Evolutionary conservation across 148 eudicot genomes (phyloP).

Genomic region (Euryodendron excelsum): DNA sequence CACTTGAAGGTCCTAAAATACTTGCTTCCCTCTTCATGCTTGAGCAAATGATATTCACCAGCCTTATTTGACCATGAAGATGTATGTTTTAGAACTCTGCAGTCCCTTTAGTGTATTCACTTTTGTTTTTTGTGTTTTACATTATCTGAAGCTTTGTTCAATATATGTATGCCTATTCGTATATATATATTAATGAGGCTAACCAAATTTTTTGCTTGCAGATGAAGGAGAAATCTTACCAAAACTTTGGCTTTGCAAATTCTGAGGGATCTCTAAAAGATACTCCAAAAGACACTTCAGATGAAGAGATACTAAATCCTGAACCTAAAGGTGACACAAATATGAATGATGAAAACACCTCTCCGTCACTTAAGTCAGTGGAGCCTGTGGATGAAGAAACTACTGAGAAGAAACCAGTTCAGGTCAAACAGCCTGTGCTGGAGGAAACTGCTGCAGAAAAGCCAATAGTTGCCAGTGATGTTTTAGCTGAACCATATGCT

Average conservation of each 20-base stretch:
- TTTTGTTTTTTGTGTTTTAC: not conserved
- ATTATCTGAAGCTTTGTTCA: not conserved
- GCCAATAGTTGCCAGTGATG: slow-evolving; percentile 30
- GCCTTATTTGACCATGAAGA: not conserved
- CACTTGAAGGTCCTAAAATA: too few species aligned
- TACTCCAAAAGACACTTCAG: slow-evolving; percentile 25
- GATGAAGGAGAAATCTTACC: slow-evolving; percentile 64
- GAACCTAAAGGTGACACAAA: slow-evolving; percentile 34
- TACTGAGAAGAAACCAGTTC: slow-evolving; percentile 33
- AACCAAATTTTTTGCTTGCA: slow-evolving; percentile 23
- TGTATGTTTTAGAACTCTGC: not conserved
- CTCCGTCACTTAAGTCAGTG: slow-evolving; percentile 15
- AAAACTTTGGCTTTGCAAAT: slow-evolving; percentile 36
- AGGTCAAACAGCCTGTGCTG: slow-evolving; percentile 31
- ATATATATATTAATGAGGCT: too few species aligned
- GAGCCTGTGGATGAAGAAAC: slow-evolving; percentile 21
- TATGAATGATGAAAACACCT: slow-evolving; percentile 23
- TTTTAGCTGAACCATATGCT: slow-evolving; percentile 46
- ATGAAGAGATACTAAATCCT: slow-evolving; percentile 37
- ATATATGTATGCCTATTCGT: too few species aligned
- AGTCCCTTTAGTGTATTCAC: not conserved
- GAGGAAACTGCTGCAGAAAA: slow-evolving; percentile 37
- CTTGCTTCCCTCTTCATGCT: too few species aligned
- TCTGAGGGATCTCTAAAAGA: slow-evolving; percentile 54
- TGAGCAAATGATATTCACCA: too few species aligned